A percentile compares a stretch with the other conserved stretches of the same genome.
phyloP scores from a whole-genome alignment of 2,329 filamentous ascomycete genomes.

The Aureobasidium namibiae region DNA sequence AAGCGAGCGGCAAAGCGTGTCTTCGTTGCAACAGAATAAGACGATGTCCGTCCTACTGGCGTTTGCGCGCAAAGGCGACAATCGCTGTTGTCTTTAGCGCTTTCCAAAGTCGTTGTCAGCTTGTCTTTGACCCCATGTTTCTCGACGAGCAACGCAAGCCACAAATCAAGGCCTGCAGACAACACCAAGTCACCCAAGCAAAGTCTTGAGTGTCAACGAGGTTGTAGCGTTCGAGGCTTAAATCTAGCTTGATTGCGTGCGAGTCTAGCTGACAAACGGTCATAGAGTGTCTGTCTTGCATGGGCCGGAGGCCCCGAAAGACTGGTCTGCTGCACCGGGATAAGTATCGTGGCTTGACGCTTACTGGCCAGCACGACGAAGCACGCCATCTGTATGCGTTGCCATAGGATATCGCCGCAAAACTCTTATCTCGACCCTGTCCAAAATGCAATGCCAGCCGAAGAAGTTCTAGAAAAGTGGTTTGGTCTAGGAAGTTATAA shows the following conservation, averaged over 20 bases:
- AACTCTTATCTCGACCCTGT: background rate
- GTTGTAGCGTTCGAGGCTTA: background rate
- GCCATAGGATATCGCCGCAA: background rate
- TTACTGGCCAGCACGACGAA: background rate
- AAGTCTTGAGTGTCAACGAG: background rate
- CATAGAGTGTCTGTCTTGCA: background rate
- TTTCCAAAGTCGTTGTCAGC: background rate
- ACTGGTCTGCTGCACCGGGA: background rate
- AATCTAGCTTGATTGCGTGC: background rate
- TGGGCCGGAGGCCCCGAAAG: too few relatives aligned
- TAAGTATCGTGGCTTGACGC: background rate
- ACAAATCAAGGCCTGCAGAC: background rate
- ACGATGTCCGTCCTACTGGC: background rate
- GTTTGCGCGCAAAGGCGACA: too few relatives aligned
- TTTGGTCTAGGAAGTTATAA: background rate
- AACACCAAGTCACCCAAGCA: background rate
- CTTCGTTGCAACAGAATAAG: background rate
- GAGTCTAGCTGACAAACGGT: background rate
- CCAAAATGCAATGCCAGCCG: background rate
- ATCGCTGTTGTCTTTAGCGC: background rate
- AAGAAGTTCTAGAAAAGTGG: background rate
- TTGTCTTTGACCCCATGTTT: background rate
- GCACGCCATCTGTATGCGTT: constrained; percentile 4
- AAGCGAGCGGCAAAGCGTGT: too few relatives aligned
- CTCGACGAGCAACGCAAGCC: background rate